Base-by-base conservation (phyloP, 129 eudicot species). In the Flaveria bidentis region DNA sequence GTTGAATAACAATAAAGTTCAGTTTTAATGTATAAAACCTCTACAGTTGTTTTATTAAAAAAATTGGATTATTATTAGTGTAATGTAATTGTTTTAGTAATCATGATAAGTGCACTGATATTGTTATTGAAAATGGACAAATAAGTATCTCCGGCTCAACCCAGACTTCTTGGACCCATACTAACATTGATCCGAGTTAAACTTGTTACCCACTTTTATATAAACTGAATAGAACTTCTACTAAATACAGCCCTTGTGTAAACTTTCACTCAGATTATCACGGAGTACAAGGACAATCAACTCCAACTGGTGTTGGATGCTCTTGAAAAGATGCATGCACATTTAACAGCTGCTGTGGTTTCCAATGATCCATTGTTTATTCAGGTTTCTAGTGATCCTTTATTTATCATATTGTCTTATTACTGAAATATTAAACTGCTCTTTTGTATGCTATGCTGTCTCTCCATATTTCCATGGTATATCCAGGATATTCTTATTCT, bases 341-440 rank as follows among this genome's bases (percentile, higher is more conserved):
- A 95, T 83, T 86, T 95, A 73, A 91, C 99, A 50, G 99, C 99
- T 57, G 99, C 97, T 14, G 97, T 95, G 39, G 99, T 95, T 68
- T 91, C 99, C 28, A 95, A 89, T 72, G 97, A 95, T 83, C 74
- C 78, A 12, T 76, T 91, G 55, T 95, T 91, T 85, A 76, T 91
- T 18, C 99, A 95, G 87, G 99, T 83, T 84, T 82, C 82, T 0
- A 33, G 25, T 46, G 20, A 25, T 22, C 16, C 45, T 70, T 7
- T 49, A 45, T 17, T 30, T 25, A 41, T 36, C 71, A 53, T 16
- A 4, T 42, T 22, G 26, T 56, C 26, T 57, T 36, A 36, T 15
- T 45, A 33, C 28, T 55, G 26, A 18, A n/a, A 18, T 36, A 56
- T 39, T 11, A 5, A 62, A 62, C 6, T 62, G 45, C 33, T 28